Percentiles rank a stretch among this genome's conserved stretches.
phyloP scores from a whole-genome alignment of 495 filamentous ascomycete species.

The Hypoxylon rickii region DNA sequence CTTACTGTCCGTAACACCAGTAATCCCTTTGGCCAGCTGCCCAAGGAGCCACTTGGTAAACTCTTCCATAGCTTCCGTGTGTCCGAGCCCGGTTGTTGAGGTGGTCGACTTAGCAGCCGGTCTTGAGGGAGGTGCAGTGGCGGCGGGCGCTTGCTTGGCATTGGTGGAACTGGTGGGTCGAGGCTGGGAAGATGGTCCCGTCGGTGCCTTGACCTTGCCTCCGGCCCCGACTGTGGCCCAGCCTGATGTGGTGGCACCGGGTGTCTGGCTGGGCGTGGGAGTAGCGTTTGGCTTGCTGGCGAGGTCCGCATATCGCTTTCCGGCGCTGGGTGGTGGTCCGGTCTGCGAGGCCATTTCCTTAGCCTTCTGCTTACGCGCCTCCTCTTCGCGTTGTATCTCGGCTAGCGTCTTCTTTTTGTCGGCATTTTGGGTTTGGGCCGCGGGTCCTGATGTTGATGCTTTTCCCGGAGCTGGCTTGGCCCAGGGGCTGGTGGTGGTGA shows the following conservation, averaged over 20 bases:
- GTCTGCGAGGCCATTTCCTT: constrained; percentile 58
- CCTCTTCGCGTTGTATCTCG: constrained; percentile 97
- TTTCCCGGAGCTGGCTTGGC: constrained; percentile 59
- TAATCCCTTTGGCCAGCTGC: constrained; percentile 63
- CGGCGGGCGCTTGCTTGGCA: constrained; percentile 37
- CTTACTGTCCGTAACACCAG: constrained; percentile 51
- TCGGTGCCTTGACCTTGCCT: constrained; percentile 81
- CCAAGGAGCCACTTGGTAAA: constrained; percentile 90
- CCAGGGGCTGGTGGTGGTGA: constrained; percentile 63
- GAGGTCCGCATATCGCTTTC: constrained; percentile 94
- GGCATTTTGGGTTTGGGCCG: constrained; percentile 48
- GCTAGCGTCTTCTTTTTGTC: constrained; percentile 85
- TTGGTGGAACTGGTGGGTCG: constrained; percentile 60
- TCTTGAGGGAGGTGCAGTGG: constrained; percentile 12
- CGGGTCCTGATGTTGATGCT: constrained; percentile 27
- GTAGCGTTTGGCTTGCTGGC: constrained; percentile 69
- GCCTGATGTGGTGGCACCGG: constrained; percentile 52
- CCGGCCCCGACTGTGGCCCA: constrained; percentile 98
- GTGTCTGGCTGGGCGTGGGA: constrained; percentile 12
- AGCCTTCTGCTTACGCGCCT: constrained; percentile 79
- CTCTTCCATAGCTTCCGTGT: constrained; percentile 69
- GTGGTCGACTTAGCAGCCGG: constrained; percentile 37
- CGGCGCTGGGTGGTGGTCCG: constrained; percentile 55
- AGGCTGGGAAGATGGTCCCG: constrained; percentile 59
- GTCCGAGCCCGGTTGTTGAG: constrained; percentile 57